Percentiles rank a stretch among this genome's conserved stretches.
These are phyloP conservation scores for Dryadomyces quercus-mongolicae DNA, from an alignment of 2,329 filamentous ascomycete genomes.

Conservation along the genomic window DNA sequence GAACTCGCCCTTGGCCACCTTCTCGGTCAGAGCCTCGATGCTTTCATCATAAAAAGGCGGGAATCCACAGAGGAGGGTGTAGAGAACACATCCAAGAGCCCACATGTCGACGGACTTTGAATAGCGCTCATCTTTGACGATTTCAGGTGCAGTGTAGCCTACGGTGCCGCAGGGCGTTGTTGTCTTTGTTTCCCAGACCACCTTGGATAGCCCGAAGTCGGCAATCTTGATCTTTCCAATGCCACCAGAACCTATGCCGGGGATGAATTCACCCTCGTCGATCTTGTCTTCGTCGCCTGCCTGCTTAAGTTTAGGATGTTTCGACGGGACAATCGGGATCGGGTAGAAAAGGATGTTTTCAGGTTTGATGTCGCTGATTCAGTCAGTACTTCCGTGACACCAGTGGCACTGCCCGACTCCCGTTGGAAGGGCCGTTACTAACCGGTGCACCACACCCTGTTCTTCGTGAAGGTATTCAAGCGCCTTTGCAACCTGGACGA, in stretches of 20 bases:
- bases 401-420: background rate
- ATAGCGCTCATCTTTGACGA: slow-evolving; percentile 97
- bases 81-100: slow-evolving; percentile 92
- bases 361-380: slow-evolving; percentile 81
- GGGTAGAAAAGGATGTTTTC: slow-evolving; percentile 94
- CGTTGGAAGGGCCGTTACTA: slow-evolving; percentile 22
- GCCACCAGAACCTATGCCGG: slow-evolving; percentile 70
- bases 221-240: slow-evolving; percentile 96
- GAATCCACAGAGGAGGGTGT: slow-evolving; percentile 93
- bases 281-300: slow-evolving; percentile 94
- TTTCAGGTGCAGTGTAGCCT: slow-evolving; percentile 94
- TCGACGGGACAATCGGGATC: slow-evolving; percentile 68
- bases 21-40: slow-evolving; percentile 92
- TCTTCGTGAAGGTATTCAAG: slow-evolving; percentile 91
- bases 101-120: slow-evolving; percentile 99
- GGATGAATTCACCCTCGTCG: slow-evolving; percentile 88
- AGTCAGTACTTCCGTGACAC: slow-evolving; percentile 10
- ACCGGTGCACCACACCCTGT: slow-evolving; percentile 94
- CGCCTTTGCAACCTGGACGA: slow-evolving; percentile 87
- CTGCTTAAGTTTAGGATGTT: slow-evolving; percentile 64
- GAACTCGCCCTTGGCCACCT: slow-evolving; percentile 92
- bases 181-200: slow-evolving; percentile 95
- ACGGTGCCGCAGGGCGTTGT: slow-evolving; percentile 99
- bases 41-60: slow-evolving; percentile 98
- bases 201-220: slow-evolving; percentile 93